Evolutionary conservation across 768 basidiomycete species (phyloP), one percentile per base, ranked within the genome.

Genomic region (Lactifluus volemus): DNA sequence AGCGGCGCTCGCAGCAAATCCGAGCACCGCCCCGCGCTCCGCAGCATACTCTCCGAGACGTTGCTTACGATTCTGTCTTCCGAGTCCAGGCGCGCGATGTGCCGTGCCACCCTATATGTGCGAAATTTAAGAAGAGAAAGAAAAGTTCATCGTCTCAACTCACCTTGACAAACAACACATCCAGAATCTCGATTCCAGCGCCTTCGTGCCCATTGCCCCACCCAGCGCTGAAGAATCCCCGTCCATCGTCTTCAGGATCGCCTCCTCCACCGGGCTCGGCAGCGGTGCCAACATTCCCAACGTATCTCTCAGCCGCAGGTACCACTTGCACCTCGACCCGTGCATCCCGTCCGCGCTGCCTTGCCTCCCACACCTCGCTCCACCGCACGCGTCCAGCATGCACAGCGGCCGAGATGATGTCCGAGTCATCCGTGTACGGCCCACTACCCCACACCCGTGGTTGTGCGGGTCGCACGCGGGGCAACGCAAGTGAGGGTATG

Each of bases 381-480:
- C 79, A 80, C 15, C 73, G 72, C 38, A 79, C 68, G 51, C 74
- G 69, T 7, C 88, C 88, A 0, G 85, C 77, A 65, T 89, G 88
- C 49, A 89, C 71, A 2, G 84, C 86, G 58, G 84, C 85, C 44
- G 85, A 68, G 67, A 87, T 82, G 53, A 88, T 68, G 66, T 88
- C 85, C 9, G 86, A 88, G 71, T 89, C 88, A 71, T 89, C 87
- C 0, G 88, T 89, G 72, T 89, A 89, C 39, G 57, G 55, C 0
- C 53, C 86, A 21, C 84, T 86, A 54, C 87, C 87, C 87, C 87
- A 89, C 19, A 89, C 76, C n/a, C 78, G 78, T 14, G 82, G 83
- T 32, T 72, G 78, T 5, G 70, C 62, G 12, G 85, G 85, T 54
- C 80, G 78, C 50, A 77, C 72, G 14, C 76, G 72, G 0, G 86